Base-by-base conservation (phyloP, 2,329 filamentous ascomycete genomes). In the Talaromyces sp. region DNA sequence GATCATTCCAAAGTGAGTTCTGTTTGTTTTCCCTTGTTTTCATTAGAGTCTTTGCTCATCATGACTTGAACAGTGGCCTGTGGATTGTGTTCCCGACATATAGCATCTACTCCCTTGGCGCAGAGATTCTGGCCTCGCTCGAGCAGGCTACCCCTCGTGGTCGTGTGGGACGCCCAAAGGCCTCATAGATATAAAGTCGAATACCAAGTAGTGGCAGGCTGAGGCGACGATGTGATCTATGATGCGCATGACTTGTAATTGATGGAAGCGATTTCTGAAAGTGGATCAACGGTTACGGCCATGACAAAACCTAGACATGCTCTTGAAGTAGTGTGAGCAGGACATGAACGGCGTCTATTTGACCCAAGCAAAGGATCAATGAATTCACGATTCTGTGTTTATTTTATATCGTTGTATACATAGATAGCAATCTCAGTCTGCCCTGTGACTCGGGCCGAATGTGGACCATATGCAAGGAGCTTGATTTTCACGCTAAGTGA, bases 31-130 rank as follows among this genome's bases (percentile, higher is more conserved):
- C 17, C 22, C 3, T 9, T 13, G 16, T 36, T n/a, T n/a, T n/a
- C n/a, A 17, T 14, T 7, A 16, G 19, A 13, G 19, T 20, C 22
- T 4, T 32, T n/a, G n/a, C 46, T 41, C 30, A 40, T 8, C n/a
- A 13, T 24, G n/a, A 6, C 4, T 54, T 45, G 54, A 47, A 13
- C 48, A 87, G 84, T 68, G 83, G 82, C 32, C 72, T 82, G 7
- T 89, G 87, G 86, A 71, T 89, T 53, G 62, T 86, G 10, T 77
- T 88, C 39, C 85, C 86, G 1, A 65, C 73, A 0, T 88, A 88
- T 61, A 85, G 86, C 71, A 78, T 80, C 14, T 83, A 85, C 63
- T 71, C 81, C 8, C 82, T 86, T 52, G 83, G 81, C 8, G 67
- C 68, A 35, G 86, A 89, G 64, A 86, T 89, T 35, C 51, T 87